Evolutionary conservation across 192 early-diverging fungal genomes (phyloP).

Genomic region (Coemansia sp.): DNA sequence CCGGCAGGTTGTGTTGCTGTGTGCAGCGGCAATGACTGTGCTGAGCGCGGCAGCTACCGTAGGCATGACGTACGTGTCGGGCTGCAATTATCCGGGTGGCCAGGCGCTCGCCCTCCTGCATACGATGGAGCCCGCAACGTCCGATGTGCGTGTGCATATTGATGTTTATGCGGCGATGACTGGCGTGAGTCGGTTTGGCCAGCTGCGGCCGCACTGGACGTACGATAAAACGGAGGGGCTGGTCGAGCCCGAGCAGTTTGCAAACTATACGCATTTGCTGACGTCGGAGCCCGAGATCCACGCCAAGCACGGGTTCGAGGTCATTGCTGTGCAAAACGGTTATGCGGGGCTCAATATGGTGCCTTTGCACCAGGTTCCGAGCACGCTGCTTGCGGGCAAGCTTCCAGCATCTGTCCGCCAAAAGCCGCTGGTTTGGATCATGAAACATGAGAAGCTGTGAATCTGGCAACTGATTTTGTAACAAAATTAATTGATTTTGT

Average conservation of each 20-base stretch:
- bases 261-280: slow-evolving; percentile 30
- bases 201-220: slow-evolving; percentile 55
- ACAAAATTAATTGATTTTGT: too few species aligned
- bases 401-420: slow-evolving; percentile 5
- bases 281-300: slow-evolving; percentile 28
- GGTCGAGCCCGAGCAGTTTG: slow-evolving; percentile 21
- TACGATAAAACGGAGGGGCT: slow-evolving; percentile 68
- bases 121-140: slow-evolving; percentile 35
- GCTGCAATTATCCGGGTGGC: slow-evolving; percentile 89
- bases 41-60: slow-evolving; percentile 6
- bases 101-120: slow-evolving; percentile 68
- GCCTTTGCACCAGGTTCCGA: not conserved
- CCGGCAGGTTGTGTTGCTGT: slow-evolving; percentile 16
- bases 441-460: slow-evolving; percentile 2
- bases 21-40: not conserved
- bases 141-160: slow-evolving; percentile 58
- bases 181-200: slow-evolving; percentile 77
- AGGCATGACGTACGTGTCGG: slow-evolving; percentile 59
- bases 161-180: slow-evolving; percentile 78
- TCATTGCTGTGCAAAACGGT: slow-evolving; percentile 16
- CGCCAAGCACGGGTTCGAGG: slow-evolving; percentile 8
- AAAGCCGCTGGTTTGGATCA: slow-evolving; percentile 22
- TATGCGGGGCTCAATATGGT: slow-evolving; percentile 14
- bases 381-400: not conserved
- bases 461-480: too few species aligned